Evolutionary conservation across 495 filamentous ascomycete species (phyloP).

Genomic region (Neurospora discreta): DNA sequence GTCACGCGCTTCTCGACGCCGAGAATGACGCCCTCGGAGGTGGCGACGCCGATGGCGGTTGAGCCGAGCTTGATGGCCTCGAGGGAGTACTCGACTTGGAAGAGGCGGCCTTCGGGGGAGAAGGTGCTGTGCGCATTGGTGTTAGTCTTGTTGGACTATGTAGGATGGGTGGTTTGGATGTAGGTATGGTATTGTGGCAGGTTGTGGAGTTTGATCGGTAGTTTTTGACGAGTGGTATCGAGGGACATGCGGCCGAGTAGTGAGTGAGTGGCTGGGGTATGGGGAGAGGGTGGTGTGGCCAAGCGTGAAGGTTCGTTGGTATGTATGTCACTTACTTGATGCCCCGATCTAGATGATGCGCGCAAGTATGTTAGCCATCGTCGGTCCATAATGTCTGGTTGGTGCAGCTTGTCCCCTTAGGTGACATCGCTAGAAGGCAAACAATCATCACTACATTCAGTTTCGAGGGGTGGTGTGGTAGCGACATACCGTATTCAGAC

Average conservation of each 20-base stretch:
- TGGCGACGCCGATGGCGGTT: slow-evolving; percentile 95
- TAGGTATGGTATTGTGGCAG: background rate
- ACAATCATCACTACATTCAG: slow-evolving; percentile 2
- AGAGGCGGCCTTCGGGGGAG: slow-evolving; percentile 97
- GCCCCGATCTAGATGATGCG: slow-evolving; percentile 67
- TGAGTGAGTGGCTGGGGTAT: background rate
- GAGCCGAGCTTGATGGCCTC: slow-evolving; percentile 99
- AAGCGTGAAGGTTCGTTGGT: background rate
- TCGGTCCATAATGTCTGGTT: background rate
- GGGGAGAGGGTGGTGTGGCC: background rate
- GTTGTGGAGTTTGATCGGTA: slow-evolving; percentile 1
- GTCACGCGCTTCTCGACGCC: slow-evolving; percentile 99
- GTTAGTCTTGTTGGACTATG: slow-evolving; percentile 1
- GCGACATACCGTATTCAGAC: slow-evolving; percentile 85
- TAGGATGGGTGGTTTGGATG: background rate
- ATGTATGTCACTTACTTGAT: slow-evolving; percentile 67
- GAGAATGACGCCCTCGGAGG: slow-evolving; percentile 83
- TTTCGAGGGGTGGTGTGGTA: background rate
- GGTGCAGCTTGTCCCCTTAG: background rate
- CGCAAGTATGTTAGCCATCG: background rate
- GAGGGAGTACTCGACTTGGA: slow-evolving; percentile 99
- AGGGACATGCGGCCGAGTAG: background rate
- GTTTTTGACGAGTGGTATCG: background rate
- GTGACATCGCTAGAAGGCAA: background rate
- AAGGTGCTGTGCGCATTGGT: slow-evolving; percentile 62